Percentiles rank a stretch among this genome's conserved stretches.
Conservation (phyloP, 352 stramenopile species). For the Phytopythium litorale region DNA sequence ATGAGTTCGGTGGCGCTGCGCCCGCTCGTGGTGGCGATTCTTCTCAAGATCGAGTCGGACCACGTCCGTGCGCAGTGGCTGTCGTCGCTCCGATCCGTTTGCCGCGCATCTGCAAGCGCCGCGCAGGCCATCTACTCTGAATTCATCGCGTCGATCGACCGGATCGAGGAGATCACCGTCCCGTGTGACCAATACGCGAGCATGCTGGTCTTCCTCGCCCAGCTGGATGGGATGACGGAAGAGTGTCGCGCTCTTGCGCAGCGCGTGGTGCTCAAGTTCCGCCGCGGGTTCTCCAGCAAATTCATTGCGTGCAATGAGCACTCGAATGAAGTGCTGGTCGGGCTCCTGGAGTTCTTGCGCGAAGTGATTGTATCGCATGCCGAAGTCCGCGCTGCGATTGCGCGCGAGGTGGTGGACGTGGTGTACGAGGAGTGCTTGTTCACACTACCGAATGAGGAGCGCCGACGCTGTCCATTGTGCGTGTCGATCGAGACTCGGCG, state of each 20-base stretch:
- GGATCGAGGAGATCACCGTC: constrained; percentile 58
- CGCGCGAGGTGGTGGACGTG: constrained; percentile 65
- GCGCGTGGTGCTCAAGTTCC: constrained; percentile 57
- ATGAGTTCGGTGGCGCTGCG: constrained; percentile 41
- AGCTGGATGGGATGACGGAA: constrained; percentile 41
- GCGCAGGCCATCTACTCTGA: constrained; percentile 61
- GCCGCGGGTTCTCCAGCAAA: constrained; percentile 69
- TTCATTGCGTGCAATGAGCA: constrained; percentile 74
- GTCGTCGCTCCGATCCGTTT: constrained; percentile 74
- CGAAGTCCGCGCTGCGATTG: constrained; percentile 45
- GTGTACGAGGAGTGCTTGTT: constrained; percentile 86
- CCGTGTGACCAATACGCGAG: constrained; percentile 70
- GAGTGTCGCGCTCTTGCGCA: constrained; percentile 53
- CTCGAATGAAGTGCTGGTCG: constrained; percentile 63
- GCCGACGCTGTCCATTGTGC: constrained; percentile 63
- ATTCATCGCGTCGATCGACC: constrained; percentile 53
- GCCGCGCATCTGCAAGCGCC: constrained; percentile 35
- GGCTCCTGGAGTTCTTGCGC: constrained; percentile 73
- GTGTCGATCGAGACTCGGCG: constrained; percentile 73
- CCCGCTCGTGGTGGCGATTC: constrained; percentile 47
- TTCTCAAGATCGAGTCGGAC: constrained; percentile 61
- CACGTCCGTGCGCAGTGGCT: constrained; percentile 85
- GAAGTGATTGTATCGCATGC: constrained; percentile 62
- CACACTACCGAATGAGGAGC: constrained; percentile 64
- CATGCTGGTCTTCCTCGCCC: constrained; percentile 67